Conservation (phyloP, 139 green algal genomes). For the Micractinium conductrix region DNA sequence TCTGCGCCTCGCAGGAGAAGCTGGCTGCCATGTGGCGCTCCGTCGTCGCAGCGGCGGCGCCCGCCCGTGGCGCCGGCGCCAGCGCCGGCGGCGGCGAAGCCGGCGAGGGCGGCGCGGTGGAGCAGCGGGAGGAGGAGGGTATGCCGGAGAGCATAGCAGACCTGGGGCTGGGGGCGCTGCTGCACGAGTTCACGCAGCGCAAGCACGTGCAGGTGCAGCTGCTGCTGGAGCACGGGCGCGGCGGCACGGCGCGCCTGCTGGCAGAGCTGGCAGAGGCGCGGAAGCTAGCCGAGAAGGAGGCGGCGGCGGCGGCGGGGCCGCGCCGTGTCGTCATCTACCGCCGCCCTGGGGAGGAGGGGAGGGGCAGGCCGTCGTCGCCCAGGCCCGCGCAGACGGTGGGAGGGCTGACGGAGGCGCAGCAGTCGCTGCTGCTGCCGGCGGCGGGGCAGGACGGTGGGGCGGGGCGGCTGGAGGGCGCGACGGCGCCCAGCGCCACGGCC, state of each 20-base stretch:
- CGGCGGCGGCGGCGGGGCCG: not conserved
- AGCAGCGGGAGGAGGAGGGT: not conserved
- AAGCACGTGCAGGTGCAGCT: slow-evolving; percentile 29
- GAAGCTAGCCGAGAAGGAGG: not conserved
- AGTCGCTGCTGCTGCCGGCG: not conserved
- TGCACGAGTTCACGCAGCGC: slow-evolving; percentile 33
- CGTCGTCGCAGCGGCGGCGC: not conserved
- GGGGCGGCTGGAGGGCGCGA: not conserved
- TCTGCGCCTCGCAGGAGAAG: slow-evolving; percentile 3
- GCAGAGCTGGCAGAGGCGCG: not conserved
- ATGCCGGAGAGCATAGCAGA: slow-evolving; percentile 39
- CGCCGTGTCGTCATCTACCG: not conserved
- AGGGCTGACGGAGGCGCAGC: not conserved
- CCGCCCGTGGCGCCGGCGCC: not conserved
- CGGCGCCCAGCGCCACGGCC: not conserved
- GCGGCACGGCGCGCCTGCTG: not conserved
- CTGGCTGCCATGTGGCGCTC: slow-evolving; percentile 23
- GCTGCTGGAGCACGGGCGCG: not conserved
- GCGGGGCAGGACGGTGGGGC: not conserved
- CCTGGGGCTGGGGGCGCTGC: slow-evolving; percentile 16
- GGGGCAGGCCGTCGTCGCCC: not conserved
- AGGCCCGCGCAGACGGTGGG: not conserved
- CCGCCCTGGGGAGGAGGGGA: not conserved
- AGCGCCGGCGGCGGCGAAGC: not conserved
- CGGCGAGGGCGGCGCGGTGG: not conserved